Base-by-base conservation (phyloP, 805 yeast species). In the Ascoidea asiatica region DNA sequence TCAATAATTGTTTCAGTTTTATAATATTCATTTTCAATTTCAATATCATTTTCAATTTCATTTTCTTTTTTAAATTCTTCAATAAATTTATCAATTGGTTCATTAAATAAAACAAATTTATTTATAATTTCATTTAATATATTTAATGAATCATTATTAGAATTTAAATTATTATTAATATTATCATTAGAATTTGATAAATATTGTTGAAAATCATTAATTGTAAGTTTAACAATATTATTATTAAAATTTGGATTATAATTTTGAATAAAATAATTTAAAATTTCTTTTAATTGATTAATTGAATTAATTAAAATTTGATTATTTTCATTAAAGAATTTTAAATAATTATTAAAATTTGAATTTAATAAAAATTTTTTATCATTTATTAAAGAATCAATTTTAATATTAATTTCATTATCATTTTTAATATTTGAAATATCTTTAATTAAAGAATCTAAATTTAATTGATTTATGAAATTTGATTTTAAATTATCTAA, bases 201-300 rank as follows among this genome's bases (percentile, higher is more conserved):
- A 46, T 72, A 76, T 49, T 77, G 75, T 40, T 72, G 74, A 55
- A 60, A 81, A 0, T 65, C 54, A 20, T 65, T 62, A 4, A 80
- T 79, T 0, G 84, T 73, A 15, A 62, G 68, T 53, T 79, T 80
- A 5, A 83, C 90, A 0, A 81, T 83, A 7, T 72, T 67, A 59
- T 83, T 89, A 55, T 83, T 83, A 63, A 81, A 81, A 57, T 83
- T 82, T 38, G 85, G 88, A 54, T 83, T 81, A 54, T 81, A 80
- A 46, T 77, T 70, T 5, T 67, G 8, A 11, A 29, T 11, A 11
- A 29, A 29, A 29, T 11, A 15, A 29, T 29, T 29, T 29, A 29
- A 29, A 15, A 11, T 29, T 2, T 29, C 35, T 29, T 29, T 8
- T 11, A 29, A 15, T 29, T 8, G 15, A 11, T 29, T 29, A 11